These are phyloP conservation scores for Fusarium longipes DNA, from an alignment of 2,329 filamentous ascomycete genomes.

Conservation along the genomic window DNA sequence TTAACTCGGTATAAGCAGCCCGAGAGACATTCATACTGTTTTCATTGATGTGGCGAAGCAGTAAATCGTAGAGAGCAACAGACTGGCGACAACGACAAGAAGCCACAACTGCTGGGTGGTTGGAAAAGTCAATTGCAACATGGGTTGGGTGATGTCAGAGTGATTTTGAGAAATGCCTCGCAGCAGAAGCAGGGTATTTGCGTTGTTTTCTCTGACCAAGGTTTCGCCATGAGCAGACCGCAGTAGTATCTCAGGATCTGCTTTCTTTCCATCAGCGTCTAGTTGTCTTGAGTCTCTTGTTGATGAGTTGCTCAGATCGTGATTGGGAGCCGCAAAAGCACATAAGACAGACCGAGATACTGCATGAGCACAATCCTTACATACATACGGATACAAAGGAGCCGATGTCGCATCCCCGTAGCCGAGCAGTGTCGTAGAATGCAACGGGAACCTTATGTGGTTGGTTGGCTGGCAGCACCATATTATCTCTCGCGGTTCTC, in stretches of 20 bases:
- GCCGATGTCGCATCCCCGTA: constrained; percentile 40
- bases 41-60: background rate
- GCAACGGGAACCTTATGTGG: constrained; percentile 14
- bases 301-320: constrained; percentile 17
- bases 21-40: constrained; percentile 6
- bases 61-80: background rate
- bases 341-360: background rate
- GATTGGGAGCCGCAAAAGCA: constrained; percentile 16
- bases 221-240: constrained; percentile 30
- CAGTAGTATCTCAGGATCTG: background rate
- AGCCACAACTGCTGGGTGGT: constrained; percentile 1
- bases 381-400: constrained; percentile 13
- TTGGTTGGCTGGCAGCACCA: constrained; percentile 34
- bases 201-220: constrained; percentile 30
- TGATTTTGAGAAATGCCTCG: constrained; percentile 31
- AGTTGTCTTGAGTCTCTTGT: background rate
- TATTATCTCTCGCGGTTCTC: constrained; percentile 19
- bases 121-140: background rate
- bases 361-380: background rate
- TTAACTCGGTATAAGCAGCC: constrained; percentile 21
- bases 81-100: constrained; percentile 6
- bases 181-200: constrained; percentile 17
- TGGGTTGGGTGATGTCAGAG: constrained; percentile 29
- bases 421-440: constrained; percentile 16
- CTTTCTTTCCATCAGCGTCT: background rate